Conservation (phyloP, 495 filamentous ascomycete species). For the Penicillium verhagenii region DNA sequence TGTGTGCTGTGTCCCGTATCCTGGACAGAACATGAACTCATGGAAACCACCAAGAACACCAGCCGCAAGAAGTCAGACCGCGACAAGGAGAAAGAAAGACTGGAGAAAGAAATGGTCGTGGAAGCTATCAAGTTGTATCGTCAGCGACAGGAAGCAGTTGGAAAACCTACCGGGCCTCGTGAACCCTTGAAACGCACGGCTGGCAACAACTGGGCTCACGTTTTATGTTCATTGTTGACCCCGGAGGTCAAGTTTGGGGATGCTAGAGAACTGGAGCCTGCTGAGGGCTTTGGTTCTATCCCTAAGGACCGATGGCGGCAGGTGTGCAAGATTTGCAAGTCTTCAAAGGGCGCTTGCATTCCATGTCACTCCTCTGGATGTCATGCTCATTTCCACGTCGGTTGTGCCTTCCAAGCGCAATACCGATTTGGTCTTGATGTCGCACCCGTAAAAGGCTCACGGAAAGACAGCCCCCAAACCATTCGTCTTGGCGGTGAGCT, state of each 20-base stretch:
- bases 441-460: conserved; percentile 81
- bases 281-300: conserved; percentile 84
- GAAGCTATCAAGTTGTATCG: conserved; percentile 75
- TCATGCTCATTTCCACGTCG: conserved; percentile 77
- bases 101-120: conserved; percentile 75
- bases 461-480: conserved; percentile 70
- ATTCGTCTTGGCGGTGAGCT: conserved; percentile 73
- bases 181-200: conserved; percentile 90
- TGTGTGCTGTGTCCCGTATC: conserved; percentile 85
- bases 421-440: conserved; percentile 88
- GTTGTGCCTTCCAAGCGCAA: conserved; percentile 81
- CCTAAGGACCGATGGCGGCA: conserved; percentile 64
- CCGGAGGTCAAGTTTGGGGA: conserved; percentile 90
- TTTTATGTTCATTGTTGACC: conserved; percentile 86
- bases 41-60: conserved; percentile 78
- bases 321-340: conserved; percentile 79
- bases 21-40: conserved; percentile 72
- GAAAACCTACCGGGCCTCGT: conserved; percentile 75
- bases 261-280: conserved; percentile 73
- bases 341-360: conserved; percentile 71
- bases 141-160: conserved; percentile 78
- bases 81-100: conserved; percentile 81
- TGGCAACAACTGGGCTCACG: conserved; percentile 98
- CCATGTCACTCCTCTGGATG: conserved; percentile 70
- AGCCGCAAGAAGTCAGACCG: conserved; percentile 94